A percentile compares a stretch with the other conserved stretches of the same genome.
Evolutionary conservation across 2,329 filamentous ascomycete species (phyloP).

Genomic region (Cladophialophora chaetospira): DNA sequence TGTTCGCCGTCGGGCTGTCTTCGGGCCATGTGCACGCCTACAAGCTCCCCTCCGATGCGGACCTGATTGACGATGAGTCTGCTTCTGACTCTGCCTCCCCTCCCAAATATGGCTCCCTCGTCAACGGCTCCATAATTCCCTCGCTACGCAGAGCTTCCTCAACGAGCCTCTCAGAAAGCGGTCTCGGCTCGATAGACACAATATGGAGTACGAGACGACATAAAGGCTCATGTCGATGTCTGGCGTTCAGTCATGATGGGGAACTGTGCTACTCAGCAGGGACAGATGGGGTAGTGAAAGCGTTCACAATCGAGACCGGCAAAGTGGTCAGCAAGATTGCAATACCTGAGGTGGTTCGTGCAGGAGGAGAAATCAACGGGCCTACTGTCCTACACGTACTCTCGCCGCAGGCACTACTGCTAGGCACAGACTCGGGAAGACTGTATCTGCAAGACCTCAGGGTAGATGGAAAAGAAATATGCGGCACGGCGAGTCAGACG

Average conservation of each 20-base stretch:
- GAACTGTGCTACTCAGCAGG: slow-evolving; percentile 63
- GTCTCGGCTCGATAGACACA: slow-evolving; percentile 75
- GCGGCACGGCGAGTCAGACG: slow-evolving; percentile 65
- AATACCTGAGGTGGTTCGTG: slow-evolving; percentile 57
- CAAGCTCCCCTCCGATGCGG: slow-evolving; percentile 61
- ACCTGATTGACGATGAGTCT: slow-evolving; percentile 34
- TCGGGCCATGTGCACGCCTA: slow-evolving; percentile 60
- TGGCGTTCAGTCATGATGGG: slow-evolving; percentile 80
- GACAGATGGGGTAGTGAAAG: slow-evolving; percentile 65
- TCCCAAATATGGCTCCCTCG: slow-evolving; percentile 1
- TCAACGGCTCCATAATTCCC: slow-evolving; percentile 28
- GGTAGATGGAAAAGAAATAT: slow-evolving; percentile 37
- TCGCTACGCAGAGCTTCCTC: slow-evolving; percentile 36
- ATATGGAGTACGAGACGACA: slow-evolving; percentile 86
- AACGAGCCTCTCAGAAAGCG: slow-evolving; percentile 53
- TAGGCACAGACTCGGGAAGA: slow-evolving; percentile 86
- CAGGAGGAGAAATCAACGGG: slow-evolving; percentile 55
- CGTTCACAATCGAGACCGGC: slow-evolving; percentile 59
- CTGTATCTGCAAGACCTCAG: slow-evolving; percentile 87
- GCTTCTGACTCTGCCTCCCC: slow-evolving; percentile 17
- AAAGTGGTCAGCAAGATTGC: slow-evolving; percentile 78
- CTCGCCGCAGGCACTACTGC: slow-evolving; percentile 82
- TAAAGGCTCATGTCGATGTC: slow-evolving; percentile 85
- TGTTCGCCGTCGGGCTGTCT: slow-evolving; percentile 76
- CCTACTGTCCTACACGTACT: slow-evolving; percentile 80